Evolutionary conservation across 2,329 filamentous ascomycete species (phyloP), one percentile per base, ranked within the genome.

Genomic region (Cladophialophora immunda): DNA sequence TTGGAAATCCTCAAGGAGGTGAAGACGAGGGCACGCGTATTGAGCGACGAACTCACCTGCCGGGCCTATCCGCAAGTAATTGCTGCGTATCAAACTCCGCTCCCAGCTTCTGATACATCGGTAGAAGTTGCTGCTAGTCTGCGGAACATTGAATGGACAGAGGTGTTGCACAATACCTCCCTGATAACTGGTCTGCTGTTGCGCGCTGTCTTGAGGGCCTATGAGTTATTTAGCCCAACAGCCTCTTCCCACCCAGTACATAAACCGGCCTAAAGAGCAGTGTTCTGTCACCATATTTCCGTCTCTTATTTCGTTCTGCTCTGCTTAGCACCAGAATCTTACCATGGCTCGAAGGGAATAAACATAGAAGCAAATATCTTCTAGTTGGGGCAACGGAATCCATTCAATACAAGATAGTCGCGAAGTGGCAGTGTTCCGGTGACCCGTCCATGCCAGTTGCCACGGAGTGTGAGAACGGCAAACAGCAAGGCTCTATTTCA

Each of bases 121-220:
- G 41, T 41, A 53, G 32, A 61, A n/a, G 45, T 29, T 53, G 25
- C 45, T 61, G 29, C 19, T 52, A 65, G 45, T 62, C 54, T 67
- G 65, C 62, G 64, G 60, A 65, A 69, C 64, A 57, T 62, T 50
- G 52, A 58, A 38, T 50, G 38, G 54, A 29, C 38, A 47, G 36
- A 47, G 29, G 17, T 62, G 68, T 69, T 41, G 65, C 62, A 69
- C 68, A 65, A 34, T 38, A 36, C 17, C 41, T 38, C 41, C 7
- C 36, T 30, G 19, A 63, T 55, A 57, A 34, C 54, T 53, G 58
- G 47, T 45, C 45, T n/a, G 45, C 19, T 54, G 22, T 55, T 25
- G 52, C 25, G 57, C 13, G 11, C 15, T 29, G 29, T 29, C 45
- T 45, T 30, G 55, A 34, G 25, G 7, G 54, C 45, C 34, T 47